Evolutionary conservation across 345 rosid species (phyloP).

Genomic region (Corchorus capsularis): DNA sequence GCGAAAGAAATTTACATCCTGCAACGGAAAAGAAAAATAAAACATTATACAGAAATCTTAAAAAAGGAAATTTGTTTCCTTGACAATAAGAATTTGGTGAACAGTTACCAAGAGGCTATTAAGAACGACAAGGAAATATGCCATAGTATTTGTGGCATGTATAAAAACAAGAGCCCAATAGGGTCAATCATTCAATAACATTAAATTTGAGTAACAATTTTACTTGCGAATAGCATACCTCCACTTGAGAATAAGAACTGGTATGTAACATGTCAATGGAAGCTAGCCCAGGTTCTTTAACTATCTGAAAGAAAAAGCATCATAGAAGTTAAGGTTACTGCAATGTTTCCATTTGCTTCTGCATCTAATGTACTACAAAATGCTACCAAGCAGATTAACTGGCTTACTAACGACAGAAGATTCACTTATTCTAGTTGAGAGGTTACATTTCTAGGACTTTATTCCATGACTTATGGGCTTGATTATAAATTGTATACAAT

Average conservation of each 20-base stretch:
- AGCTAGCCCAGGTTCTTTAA: slow-evolving; percentile 13
- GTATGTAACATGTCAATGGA: slow-evolving; percentile 9
- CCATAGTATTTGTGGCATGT: background rate
- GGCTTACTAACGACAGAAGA: background rate
- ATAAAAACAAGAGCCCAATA: background rate
- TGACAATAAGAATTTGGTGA: background rate
- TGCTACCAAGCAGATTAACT: background rate
- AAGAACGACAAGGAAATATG: background rate
- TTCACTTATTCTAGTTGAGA: no score
- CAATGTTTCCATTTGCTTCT: background rate
- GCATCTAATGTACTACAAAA: slow-evolving; percentile 10
- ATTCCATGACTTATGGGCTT: no score
- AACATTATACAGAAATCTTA: background rate
- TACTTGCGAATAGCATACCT: slow-evolving; percentile 7
- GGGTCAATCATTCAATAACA: background rate
- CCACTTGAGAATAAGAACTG: slow-evolving; percentile 20
- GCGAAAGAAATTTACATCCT: slow-evolving; percentile 67
- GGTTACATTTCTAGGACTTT: no score
- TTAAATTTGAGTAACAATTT: background rate
- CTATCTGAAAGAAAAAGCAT: slow-evolving; percentile 1
- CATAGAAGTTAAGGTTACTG: background rate
- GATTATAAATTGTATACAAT: no score
- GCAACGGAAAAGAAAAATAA: slow-evolving; percentile 22
- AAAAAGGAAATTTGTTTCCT: background rate
- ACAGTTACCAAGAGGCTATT: background rate